Conservation (phyloP, 1,284 basidiomycete species). For the Leccinum proximum region DNA sequence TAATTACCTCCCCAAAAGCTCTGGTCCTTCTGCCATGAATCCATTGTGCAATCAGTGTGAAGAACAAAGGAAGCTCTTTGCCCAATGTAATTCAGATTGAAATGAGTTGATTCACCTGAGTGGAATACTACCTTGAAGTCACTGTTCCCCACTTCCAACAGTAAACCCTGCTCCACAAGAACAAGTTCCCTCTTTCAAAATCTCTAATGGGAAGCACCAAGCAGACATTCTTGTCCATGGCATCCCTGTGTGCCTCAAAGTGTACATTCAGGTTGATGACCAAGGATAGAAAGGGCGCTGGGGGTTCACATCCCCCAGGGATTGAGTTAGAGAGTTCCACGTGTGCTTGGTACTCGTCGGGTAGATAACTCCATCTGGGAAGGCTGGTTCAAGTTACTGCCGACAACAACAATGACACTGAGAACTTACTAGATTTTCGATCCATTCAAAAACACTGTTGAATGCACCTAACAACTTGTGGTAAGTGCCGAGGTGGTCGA, state of each 20-base stretch:
- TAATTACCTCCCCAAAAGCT: not conserved
- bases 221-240: not conserved
- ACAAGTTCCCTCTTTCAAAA: not conserved
- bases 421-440: not conserved
- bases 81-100: not conserved
- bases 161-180: not conserved
- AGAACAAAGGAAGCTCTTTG: not conserved
- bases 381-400: no score
- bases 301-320: not conserved
- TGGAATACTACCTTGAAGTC: not conserved
- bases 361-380: not conserved
- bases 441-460: not conserved
- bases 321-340: not conserved
- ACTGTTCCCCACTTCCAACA: not conserved
- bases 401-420: no score
- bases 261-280: not conserved
- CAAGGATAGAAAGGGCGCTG: not conserved
- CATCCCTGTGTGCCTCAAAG: not conserved
- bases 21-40: not conserved
- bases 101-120: not conserved
- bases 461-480: not conserved
- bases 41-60: not conserved
- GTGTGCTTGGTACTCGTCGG: not conserved
- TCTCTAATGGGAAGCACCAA: not conserved
- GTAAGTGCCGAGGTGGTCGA: no score